Percentiles rank a stretch among this genome's conserved stretches.
These are phyloP conservation scores for Mycena galopus DNA, from an alignment of 768 basidiomycete species.

Conservation along the genomic window DNA sequence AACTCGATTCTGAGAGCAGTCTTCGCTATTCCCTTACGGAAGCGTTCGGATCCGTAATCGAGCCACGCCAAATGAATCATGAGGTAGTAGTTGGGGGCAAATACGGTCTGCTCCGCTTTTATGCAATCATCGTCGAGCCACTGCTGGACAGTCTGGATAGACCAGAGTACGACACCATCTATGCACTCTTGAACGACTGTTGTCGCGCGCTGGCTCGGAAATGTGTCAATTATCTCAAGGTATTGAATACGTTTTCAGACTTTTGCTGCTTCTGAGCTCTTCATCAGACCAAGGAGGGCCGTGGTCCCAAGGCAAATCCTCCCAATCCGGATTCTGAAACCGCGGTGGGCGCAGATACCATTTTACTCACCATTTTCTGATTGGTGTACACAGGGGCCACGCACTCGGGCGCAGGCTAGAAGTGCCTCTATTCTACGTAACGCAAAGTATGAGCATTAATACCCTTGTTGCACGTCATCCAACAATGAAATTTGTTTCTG, in stretches of 20 bases:
- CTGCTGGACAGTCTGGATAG: not conserved
- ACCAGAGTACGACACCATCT: not conserved
- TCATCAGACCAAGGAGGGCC: not conserved
- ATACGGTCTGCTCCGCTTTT: not conserved
- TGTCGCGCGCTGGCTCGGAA: not conserved
- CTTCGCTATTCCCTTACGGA: not conserved
- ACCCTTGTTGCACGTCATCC: not conserved
- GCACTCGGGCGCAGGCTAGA: not conserved
- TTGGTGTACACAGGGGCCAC: not conserved
- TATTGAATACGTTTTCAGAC: not conserved
- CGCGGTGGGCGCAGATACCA: no score
- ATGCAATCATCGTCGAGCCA: not conserved
- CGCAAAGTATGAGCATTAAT: not conserved
- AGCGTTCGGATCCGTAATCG: not conserved
- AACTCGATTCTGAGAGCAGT: not conserved
- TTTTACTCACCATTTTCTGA: no score
- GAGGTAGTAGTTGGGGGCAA: not conserved
- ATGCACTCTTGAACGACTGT: not conserved
- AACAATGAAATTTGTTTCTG: not conserved
- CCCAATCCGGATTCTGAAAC: not conserved
- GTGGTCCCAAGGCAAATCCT: not conserved
- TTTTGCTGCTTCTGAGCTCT: not conserved
- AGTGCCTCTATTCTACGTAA: not conserved
- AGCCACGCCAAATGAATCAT: not conserved
- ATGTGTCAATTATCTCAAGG: not conserved